phyloP scores from a whole-genome alignment of 345 rosid species.

The Geranium rotundifolium region DNA sequence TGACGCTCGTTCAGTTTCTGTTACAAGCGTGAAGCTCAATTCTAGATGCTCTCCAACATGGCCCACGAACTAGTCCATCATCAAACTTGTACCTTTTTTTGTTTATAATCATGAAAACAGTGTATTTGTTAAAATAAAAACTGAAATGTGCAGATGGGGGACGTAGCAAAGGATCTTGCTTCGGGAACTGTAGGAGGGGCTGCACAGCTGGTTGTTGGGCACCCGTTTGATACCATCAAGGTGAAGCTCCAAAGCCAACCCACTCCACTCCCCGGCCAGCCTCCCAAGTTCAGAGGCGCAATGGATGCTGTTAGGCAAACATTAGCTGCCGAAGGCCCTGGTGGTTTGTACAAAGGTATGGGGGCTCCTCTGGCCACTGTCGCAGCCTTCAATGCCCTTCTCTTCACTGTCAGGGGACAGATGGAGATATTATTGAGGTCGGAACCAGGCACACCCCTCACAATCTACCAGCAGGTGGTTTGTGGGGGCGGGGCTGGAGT shows the following conservation, averaged over 20 bases:
- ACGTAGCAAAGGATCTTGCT: slow-evolving; percentile 69
- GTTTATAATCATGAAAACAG: not conserved
- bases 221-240: slow-evolving; percentile 97
- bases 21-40: not conserved
- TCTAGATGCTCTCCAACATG: not conserved
- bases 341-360: slow-evolving; percentile 97
- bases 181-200: slow-evolving; percentile 97
- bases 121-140: no score
- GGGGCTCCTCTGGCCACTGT: slow-evolving; percentile 99
- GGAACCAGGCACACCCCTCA: slow-evolving; percentile 66
- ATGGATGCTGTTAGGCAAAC: slow-evolving; percentile 85
- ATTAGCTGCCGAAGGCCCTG: slow-evolving; percentile 77
- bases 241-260: slow-evolving; percentile 99
- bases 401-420: slow-evolving; percentile 90
- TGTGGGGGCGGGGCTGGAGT: slow-evolving; percentile 92
- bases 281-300: slow-evolving; percentile 65
- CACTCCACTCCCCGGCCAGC: slow-evolving; percentile 64
- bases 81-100: not conserved
- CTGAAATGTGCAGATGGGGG: slow-evolving; percentile 61
- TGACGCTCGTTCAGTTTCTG: no score
- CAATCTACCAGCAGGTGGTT: slow-evolving; percentile 64
- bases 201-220: slow-evolving; percentile 75
- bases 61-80: not conserved
- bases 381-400: slow-evolving; percentile 91
- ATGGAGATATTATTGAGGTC: slow-evolving; percentile 81